phyloP scores from a whole-genome alignment of 306 rosid genomes.

The Ammopiptanthus mongolicus region DNA sequence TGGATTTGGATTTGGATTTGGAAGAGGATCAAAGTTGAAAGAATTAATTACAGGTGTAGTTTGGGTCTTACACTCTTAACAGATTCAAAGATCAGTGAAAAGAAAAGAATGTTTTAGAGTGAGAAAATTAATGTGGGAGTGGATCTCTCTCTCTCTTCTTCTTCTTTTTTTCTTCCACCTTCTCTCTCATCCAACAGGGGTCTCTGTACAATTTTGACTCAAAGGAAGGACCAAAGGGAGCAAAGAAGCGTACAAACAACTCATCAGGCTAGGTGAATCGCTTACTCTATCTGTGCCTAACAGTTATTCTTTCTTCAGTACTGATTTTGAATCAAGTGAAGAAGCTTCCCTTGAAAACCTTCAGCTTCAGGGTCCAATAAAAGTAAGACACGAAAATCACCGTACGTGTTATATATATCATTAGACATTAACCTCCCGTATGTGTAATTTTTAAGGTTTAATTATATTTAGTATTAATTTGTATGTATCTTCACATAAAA shows the following conservation, averaged over 20 bases:
- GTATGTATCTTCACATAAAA: no score
- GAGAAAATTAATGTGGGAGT: neutral
- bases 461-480: no score
- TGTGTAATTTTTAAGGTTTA: no score
- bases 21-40: slow-evolving; percentile 37
- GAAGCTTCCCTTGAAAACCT: slow-evolving; percentile 29
- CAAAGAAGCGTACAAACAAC: neutral
- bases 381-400: neutral
- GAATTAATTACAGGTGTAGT: slow-evolving; percentile 11
- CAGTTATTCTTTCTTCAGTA: neutral
- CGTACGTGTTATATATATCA: no score
- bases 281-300: neutral
- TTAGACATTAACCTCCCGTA: no score
- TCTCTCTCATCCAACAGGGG: no score
- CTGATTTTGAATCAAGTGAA: slow-evolving; percentile 2
- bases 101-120: slow-evolving; percentile 37
- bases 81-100: slow-evolving; percentile 37
- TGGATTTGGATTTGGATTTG: slow-evolving; percentile 16
- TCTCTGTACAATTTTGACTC: slow-evolving; percentile 6
- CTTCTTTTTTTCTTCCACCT: neutral
- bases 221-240: neutral
- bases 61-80: slow-evolving; percentile 20
- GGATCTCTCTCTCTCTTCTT: slow-evolving; percentile 7
- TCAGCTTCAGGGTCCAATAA: neutral
- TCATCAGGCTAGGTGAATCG: neutral